A percentile compares a stretch with the other conserved stretches of the same genome.
Conservation (phyloP, 169 alveolate genomes). For the Cryptosporidium ubiquitum region DNA sequence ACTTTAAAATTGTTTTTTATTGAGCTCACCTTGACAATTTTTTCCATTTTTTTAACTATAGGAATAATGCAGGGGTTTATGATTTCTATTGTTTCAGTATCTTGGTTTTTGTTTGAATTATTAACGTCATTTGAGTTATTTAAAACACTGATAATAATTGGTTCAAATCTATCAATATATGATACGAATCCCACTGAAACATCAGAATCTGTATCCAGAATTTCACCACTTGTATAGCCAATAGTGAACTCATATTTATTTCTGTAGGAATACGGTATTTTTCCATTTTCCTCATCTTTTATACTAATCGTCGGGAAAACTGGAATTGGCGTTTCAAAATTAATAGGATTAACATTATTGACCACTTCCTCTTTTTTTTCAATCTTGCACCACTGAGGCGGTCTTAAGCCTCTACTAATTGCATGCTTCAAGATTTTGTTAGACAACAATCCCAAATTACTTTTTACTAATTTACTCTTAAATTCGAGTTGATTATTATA, state of each 20-base stretch:
- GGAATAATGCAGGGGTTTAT: conserved; percentile 40
- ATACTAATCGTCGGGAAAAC: conserved; percentile 3
- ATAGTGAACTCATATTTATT: conserved; percentile 79
- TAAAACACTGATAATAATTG: conserved; percentile 45
- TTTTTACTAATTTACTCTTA: conserved; percentile 8
- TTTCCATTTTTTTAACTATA: conserved; percentile 7
- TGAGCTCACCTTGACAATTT: conserved; percentile 16
- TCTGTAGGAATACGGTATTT: conserved; percentile 61
- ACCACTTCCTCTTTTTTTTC: background rate
- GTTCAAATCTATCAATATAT: conserved; percentile 60
- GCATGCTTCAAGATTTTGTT: conserved; percentile 14
- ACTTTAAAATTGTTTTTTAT: conserved; percentile 27
- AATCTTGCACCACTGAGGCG: conserved; percentile 39
- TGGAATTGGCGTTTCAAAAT: background rate
- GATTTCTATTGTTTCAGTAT: background rate
- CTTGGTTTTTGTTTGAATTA: background rate
- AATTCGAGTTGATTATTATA: conserved; percentile 18
- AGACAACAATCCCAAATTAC: background rate
- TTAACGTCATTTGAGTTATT: conserved; percentile 31
- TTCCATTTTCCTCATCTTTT: background rate
- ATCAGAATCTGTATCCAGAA: conserved; percentile 47
- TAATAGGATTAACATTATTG: background rate
- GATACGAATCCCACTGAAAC: conserved; percentile 61
- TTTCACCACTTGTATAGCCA: conserved; percentile 60
- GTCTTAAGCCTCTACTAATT: conserved; percentile 5